These are phyloP conservation scores for Pseudevernia furfuracea DNA, from an alignment of 495 filamentous ascomycete genomes.

Conservation along the genomic window DNA sequence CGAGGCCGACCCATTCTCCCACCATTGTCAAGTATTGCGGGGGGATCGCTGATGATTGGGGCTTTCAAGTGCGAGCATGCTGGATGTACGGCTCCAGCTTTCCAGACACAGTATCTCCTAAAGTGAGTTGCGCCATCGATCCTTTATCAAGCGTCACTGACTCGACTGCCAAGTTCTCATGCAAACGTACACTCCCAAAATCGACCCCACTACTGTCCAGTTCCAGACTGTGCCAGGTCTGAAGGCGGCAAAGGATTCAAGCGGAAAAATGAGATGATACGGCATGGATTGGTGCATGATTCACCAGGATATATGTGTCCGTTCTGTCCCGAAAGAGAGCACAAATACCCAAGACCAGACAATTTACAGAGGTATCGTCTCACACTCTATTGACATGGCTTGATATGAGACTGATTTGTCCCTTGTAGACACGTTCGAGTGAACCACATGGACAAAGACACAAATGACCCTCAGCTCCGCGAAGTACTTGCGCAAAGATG, in stretches of 20 bases:
- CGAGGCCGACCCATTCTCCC: constrained; percentile 26
- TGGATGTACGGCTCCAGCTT: constrained; percentile 75
- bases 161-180: constrained; percentile 58
- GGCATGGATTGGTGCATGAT: constrained; percentile 89
- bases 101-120: constrained; percentile 83
- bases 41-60: constrained; percentile 17
- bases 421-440: constrained; percentile 70
- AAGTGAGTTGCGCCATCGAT: constrained; percentile 47
- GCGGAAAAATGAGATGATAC: constrained; percentile 98
- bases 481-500: constrained; percentile 76
- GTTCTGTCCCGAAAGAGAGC: constrained; percentile 91
- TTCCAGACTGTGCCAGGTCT: constrained; percentile 67
- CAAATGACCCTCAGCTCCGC: constrained; percentile 70
- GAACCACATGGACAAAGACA: constrained; percentile 79
- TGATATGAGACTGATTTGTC: not conserved
- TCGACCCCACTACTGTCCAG: constrained; percentile 85
- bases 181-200: constrained; percentile 90
- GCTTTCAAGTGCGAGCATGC: constrained; percentile 56
- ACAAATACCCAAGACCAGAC: constrained; percentile 93
- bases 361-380: constrained; percentile 82
- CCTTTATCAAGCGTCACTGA: constrained; percentile 6
- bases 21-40: constrained; percentile 14
- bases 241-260: constrained; percentile 93
- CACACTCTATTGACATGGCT: not conserved
- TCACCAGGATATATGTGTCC: constrained; percentile 96